These are phyloP conservation scores for Gossypium sturtianum DNA, from an alignment of 345 rosid genomes.

Conservation along the genomic window DNA sequence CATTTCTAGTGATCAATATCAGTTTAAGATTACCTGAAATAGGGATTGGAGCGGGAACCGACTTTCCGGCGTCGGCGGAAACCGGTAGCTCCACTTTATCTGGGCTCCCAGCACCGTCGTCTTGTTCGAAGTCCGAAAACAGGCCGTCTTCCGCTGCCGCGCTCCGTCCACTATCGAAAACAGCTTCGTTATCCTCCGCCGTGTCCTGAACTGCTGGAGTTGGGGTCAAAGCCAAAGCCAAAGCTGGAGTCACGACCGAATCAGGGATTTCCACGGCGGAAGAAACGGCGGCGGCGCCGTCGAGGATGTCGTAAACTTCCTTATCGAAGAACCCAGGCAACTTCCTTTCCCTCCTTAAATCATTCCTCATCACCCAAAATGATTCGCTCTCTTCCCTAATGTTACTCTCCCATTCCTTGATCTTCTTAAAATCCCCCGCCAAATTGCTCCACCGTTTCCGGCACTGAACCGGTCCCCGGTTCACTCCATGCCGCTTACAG, in stretches of 20 bases:
- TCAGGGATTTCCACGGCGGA: slow-evolving; percentile 19
- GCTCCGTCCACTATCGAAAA: slow-evolving; percentile 64
- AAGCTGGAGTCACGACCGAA: slow-evolving; percentile 21
- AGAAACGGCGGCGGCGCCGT: slow-evolving; percentile 33
- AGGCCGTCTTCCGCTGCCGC: slow-evolving; percentile 63
- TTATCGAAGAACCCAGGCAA: slow-evolving; percentile 92
- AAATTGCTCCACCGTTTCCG: slow-evolving; percentile 97
- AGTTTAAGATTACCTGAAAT: slow-evolving; percentile 32
- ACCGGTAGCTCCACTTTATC: slow-evolving; percentile 28
- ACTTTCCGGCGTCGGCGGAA: slow-evolving; percentile 14
- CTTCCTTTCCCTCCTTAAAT: slow-evolving; percentile 71
- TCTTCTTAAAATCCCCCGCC: slow-evolving; percentile 95
- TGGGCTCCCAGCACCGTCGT: slow-evolving; percentile 42
- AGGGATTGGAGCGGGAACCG: slow-evolving; percentile 33
- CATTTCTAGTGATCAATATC: not conserved
- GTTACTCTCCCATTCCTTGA: slow-evolving; percentile 84
- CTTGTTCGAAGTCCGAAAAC: slow-evolving; percentile 69
- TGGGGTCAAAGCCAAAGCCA: slow-evolving; percentile 38
- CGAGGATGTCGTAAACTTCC: slow-evolving; percentile 86
- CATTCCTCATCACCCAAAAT: slow-evolving; percentile 95
- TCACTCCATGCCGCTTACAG: slow-evolving; percentile 83
- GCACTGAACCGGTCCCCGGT: slow-evolving; percentile 97
- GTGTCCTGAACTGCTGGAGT: slow-evolving; percentile 16
- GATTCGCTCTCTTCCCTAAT: slow-evolving; percentile 70
- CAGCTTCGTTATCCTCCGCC: slow-evolving; percentile 29